Base-by-base conservation (phyloP, 1,284 basidiomycete species). In the Xerocomus nothofagi region DNA sequence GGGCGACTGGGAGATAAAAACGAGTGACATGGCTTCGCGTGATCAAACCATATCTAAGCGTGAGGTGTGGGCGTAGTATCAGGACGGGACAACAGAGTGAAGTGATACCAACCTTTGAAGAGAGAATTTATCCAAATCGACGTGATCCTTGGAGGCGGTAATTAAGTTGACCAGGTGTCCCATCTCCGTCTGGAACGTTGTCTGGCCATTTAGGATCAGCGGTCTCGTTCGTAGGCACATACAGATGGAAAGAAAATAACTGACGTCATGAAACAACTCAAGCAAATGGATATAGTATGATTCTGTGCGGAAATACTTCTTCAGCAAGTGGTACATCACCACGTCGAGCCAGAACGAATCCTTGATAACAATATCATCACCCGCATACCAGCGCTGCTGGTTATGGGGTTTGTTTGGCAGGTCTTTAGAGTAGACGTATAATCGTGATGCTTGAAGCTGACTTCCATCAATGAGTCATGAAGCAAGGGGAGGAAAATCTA, bases 1-100 rank as follows among this genome's bases (percentile, higher is more conserved):
- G 83, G 4, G 94, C 94, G 55, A 98, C 93, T 52, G 95, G 94
- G 54, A 98, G 89, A 76, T 98, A 97, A 83, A 98, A 98, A 26
- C 93, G 96, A 0, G 95, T 91, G 15, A 93, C 97, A 74, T 97
- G 98, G 82, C 94, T 97, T 56, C 92, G 81, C 48, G 97, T 93
- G 68, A 98, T 98, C 51, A 92, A 80, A 59, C 84, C 82, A 71
- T 98, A 91, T 65, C 90, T 93, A 30, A 1, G 24, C 21, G 17
- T 47, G n/a, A 44, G 30, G 15, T 10, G 6, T n/a, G n/a, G n/a
- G n/a, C n/a, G n/a, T n/a, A n/a, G n/a, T n/a, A n/a, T n/a, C n/a
- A 21, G 23, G 11, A 14, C 11, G 18, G n/a, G 18, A 9, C n/a
- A 18, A 24, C 5, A 2, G 26, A 18, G 14, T 11, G 18, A 39